Conservation (phyloP, 805 yeast species). For the Wickerhamomyces alni region DNA sequence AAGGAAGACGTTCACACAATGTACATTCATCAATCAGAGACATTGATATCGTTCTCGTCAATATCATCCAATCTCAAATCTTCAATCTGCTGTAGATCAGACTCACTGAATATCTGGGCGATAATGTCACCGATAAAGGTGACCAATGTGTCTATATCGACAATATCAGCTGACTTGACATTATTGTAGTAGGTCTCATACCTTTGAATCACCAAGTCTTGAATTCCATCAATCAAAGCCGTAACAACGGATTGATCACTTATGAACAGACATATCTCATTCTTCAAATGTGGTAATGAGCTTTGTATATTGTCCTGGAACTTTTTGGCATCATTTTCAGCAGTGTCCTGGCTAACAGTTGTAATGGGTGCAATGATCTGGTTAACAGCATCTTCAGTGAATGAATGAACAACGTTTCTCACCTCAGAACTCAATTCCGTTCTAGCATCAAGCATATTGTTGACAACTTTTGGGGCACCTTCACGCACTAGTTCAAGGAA, state of each 20-base stretch:
- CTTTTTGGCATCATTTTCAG: conserved; percentile 27
- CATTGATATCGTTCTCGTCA: conserved; percentile 10
- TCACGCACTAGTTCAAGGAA: conserved; percentile 50
- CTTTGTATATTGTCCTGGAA: conserved; percentile 45
- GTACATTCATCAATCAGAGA: conserved; percentile 2
- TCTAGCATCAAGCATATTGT: conserved; percentile 75
- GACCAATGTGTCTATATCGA: conserved; percentile 60
- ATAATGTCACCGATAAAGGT: conserved; percentile 37
- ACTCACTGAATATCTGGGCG: conserved; percentile 24
- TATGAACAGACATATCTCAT: conserved; percentile 48
- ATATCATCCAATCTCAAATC: conserved; percentile 1
- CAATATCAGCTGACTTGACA: conserved; percentile 34
- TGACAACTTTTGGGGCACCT: conserved; percentile 73
- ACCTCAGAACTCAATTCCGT: conserved; percentile 69
- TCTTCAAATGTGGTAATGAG: conserved; percentile 51
- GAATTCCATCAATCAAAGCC: conserved; percentile 57
- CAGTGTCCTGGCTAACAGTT: conserved; percentile 16
- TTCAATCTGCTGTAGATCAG: conserved; percentile 7
- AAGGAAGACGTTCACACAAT: too few relatives aligned
- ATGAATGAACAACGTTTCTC: conserved; percentile 61
- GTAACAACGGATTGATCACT: conserved; percentile 46
- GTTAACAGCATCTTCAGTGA: conserved; percentile 52
- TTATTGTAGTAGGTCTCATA: conserved; percentile 49
- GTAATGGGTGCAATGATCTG: conserved; percentile 44
- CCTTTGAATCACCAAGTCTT: conserved; percentile 49